Conservation (phyloP, 805 yeast genomes). For the Yarrowia keelungensis region DNA sequence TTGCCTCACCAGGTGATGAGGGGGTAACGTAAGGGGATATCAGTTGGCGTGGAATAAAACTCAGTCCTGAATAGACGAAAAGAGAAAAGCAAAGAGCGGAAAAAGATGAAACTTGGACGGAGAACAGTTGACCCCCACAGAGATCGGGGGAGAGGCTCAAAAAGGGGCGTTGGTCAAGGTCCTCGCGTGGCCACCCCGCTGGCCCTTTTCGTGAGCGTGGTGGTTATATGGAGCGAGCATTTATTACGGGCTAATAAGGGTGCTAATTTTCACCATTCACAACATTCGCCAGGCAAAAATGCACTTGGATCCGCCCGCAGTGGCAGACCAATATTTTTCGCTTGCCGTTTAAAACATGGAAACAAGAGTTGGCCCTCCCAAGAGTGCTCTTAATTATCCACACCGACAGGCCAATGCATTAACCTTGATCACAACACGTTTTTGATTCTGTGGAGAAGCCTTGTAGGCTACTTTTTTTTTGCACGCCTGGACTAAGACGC, state of each 20-base stretch:
- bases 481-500: no score
- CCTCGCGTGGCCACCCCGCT: no score
- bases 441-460: slow-evolving; percentile 13
- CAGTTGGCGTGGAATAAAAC: slow-evolving; percentile 22
- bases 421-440: slow-evolving; percentile 28
- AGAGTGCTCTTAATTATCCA: slow-evolving; percentile 8
- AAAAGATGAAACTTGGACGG: no score
- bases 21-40: slow-evolving; percentile 34
- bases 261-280: background rate
- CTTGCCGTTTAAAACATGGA: background rate
- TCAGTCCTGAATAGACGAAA: background rate
- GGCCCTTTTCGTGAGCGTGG: no score
- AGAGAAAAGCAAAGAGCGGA: background rate
- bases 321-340: slow-evolving; percentile 6
- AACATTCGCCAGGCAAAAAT: background rate
- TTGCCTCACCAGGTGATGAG: slow-evolving; percentile 39
- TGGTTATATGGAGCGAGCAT: background rate
- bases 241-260: slow-evolving; percentile 11
- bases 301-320: slow-evolving; percentile 12
- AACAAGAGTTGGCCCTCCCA: no score
- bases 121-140: no score
- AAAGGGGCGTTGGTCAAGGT: no score
- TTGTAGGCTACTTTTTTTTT: background rate
- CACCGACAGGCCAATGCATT: slow-evolving; percentile 18
- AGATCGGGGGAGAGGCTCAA: no score